Percentiles rank a stretch among this genome's conserved stretches.
These are phyloP conservation scores for Clavariopsis aquatica DNA, from an alignment of 495 filamentous ascomycete species.

Conservation along the genomic window DNA sequence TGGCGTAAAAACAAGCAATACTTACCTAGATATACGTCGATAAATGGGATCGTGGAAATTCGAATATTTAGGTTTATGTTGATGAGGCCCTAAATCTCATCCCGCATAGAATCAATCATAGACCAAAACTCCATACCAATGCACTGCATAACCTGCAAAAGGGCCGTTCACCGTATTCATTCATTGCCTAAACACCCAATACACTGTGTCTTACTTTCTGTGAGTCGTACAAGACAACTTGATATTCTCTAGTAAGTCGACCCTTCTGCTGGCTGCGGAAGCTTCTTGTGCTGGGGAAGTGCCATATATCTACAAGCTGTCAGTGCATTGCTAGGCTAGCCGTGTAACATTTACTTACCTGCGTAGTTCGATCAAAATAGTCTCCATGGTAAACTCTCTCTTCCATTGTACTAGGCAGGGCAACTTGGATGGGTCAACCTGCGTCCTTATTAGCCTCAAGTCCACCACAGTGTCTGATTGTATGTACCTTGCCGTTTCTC, in stretches of 20 bases:
- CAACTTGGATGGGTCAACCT: conserved; percentile 81
- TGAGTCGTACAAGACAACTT: neutral
- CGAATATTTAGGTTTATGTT: conserved; percentile 2
- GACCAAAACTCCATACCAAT: conserved; percentile 33
- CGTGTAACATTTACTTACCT: conserved; percentile 52
- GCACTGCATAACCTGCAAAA: conserved; percentile 18
- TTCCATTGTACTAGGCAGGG: conserved; percentile 86
- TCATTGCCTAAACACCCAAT: neutral
- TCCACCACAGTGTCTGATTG: neutral
- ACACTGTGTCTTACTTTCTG: neutral
- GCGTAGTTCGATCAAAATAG: conserved; percentile 84
- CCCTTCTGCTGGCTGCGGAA: conserved; percentile 89
- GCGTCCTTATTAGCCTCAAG: conserved; percentile 18
- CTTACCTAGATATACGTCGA: too few species aligned
- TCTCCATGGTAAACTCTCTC: conserved; percentile 89
- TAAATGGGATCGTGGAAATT: neutral
- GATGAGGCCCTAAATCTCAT: conserved; percentile 1
- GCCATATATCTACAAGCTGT: conserved; percentile 78
- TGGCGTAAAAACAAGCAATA: too few species aligned
- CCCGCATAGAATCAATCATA: conserved; percentile 14
- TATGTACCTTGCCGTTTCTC: conserved; percentile 67
- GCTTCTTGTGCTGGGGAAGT: conserved; percentile 87
- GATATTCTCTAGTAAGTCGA: conserved; percentile 56
- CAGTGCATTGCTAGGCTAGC: conserved; percentile 6
- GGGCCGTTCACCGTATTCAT: conserved; percentile 1